A percentile compares a stretch with the other conserved stretches of the same genome.
phyloP scores from a whole-genome alignment of 345 rosid species.

The Eucalyptus erythrocorys region DNA sequence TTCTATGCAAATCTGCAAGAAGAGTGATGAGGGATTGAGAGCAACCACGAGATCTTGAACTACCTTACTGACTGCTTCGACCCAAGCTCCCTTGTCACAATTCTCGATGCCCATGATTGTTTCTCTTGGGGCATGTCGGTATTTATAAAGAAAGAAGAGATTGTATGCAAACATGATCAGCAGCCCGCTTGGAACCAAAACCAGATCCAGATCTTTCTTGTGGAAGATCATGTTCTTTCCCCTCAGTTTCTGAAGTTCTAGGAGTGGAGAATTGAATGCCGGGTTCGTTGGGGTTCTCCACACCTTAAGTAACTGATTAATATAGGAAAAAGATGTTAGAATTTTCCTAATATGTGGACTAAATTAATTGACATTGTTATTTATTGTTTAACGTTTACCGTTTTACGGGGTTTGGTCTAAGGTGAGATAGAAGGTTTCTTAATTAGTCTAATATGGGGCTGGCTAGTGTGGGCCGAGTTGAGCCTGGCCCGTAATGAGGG shows the following conservation, averaged over 20 bases:
- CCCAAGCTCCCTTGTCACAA: conserved; percentile 68
- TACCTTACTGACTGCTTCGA: conserved; percentile 53
- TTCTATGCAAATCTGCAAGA: no score
- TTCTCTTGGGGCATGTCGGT: conserved; percentile 42
- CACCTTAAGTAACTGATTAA: neutral
- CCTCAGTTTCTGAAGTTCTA: neutral
- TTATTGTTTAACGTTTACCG: no score
- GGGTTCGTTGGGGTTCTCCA: neutral
- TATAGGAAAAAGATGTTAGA: neutral
- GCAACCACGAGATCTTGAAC: neutral
- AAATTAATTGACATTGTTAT: no score
- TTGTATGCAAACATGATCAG: conserved; percentile 47
- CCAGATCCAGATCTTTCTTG: conserved; percentile 58
- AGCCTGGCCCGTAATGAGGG: no score
- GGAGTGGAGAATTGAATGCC: neutral
- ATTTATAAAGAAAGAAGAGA: conserved; percentile 44
- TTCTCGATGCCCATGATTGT: conserved; percentile 63
- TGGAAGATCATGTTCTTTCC: neutral
- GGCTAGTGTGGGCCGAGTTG: no score
- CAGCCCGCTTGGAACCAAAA: conserved; percentile 57
- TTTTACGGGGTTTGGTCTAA: no score
- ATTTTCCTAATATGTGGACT: no score
- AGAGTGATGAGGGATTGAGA: neutral
- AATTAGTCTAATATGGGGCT: no score
- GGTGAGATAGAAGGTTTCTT: no score